These are phyloP conservation scores for Helicocarpus griseus DNA, from an alignment of 2,329 filamentous ascomycete species.

Conservation along the genomic window DNA sequence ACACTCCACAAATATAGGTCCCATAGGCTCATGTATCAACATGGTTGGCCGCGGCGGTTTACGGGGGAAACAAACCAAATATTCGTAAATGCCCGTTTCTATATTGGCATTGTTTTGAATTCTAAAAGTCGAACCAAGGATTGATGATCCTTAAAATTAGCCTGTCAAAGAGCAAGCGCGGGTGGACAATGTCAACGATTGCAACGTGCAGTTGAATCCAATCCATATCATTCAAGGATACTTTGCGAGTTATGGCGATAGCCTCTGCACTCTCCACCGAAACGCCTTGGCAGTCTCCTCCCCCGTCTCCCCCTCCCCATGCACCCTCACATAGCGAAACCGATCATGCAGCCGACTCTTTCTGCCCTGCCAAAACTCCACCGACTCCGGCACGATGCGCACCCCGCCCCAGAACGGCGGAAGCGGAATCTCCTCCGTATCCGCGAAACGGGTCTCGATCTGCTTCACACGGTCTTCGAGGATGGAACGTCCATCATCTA, in stretches of 20 bases:
- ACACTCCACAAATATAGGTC: no score
- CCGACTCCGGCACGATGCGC: conserved; percentile 69
- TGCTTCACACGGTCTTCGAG: conserved; percentile 71
- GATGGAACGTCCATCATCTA: conserved; percentile 59
- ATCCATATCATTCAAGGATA: no score
- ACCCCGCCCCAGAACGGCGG: conserved; percentile 93
- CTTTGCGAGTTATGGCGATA: conserved; percentile 33
- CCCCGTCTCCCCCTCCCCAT: conserved; percentile 50
- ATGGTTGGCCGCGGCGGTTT: no score
- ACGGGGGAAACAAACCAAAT: no score
- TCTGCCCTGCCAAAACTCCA: conserved; percentile 96
- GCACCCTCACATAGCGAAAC: conserved; percentile 67
- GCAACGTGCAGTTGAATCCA: no score
- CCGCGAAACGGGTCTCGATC: conserved; percentile 64
- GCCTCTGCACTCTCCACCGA: conserved; percentile 30
- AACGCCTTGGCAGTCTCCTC: conserved; percentile 42
- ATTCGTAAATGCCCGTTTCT: no score
- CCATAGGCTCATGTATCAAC: no score
- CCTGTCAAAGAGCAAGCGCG: no score
- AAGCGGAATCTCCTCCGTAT: conserved; percentile 69
- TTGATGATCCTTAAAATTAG: no score
- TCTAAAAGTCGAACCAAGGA: no score
- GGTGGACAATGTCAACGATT: no score
- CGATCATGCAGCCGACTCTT: conserved; percentile 86
- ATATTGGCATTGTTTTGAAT: no score